Base-by-base conservation (phyloP, 495 filamentous ascomycete species). In the Aspergillus asperescens region DNA sequence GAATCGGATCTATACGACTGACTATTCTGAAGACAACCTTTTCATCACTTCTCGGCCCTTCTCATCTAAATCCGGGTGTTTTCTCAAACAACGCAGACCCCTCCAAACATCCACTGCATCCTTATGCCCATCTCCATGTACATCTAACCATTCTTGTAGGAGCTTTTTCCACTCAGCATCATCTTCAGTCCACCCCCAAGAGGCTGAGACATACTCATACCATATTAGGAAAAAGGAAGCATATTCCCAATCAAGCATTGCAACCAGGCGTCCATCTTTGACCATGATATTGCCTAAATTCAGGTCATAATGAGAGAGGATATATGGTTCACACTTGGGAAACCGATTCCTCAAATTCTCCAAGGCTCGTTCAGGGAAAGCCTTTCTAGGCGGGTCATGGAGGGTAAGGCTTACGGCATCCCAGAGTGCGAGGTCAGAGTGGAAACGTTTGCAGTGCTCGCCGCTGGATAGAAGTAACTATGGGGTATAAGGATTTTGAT, bases 281-380 rank as follows among this genome's bases (percentile, higher is more conserved):
- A 70, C 52, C 16, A 69, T 65, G 29, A 69, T 60, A 32, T 69
- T 69, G 7, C 57, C 54, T 13, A 66, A 47, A 50, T 66, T 66
- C 4, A 69, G 55, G 53, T 70, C 60, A 20, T 57, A 63, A 41
- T 72, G 61, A 47, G 62, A 62, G 24, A 63, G 58, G 0, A 63
- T 52, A 52, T 60, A 69, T n/a, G 64, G 64, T 34, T 55, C 51
- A 25, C 54, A 60, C 23, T 52, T 61, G 12, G 58, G 62, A 39
- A 66, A 48, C 2, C 50, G 56, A 42, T 52, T 63, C 35, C 39
- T 62, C 42, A 59, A 43, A n/a, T 57, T 60, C 24, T 60, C 48
- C 23, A 64, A 50, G 29, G 9, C 23, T 23, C n/a, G n/a, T n/a
- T n/a, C n/a, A n/a, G n/a, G n/a, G n/a, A n/a, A n/a, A n/a, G n/a